Base-by-base conservation (phyloP, 768 basidiomycete genomes). In the Pleurotus eryngii region DNA sequence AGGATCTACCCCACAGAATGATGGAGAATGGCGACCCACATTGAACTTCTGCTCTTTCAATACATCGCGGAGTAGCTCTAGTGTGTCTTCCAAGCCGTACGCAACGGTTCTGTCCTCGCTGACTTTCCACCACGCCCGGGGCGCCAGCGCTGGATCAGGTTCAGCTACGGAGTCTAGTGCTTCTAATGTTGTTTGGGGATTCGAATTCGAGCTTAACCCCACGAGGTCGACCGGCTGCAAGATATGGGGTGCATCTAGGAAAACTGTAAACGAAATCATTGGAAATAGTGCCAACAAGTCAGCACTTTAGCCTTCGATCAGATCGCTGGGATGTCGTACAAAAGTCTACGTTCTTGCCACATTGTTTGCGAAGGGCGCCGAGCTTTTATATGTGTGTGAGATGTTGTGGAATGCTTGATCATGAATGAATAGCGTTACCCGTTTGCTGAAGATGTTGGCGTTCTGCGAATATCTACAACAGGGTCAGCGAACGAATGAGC, bases 121-220 rank as follows among this genome's bases (percentile, higher is more conserved):
- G 4, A 75, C 64, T 57, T 72, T 81, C 84, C 84, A 94, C 92
- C 92, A 93, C 3, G 76, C 87, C 56, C 90, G 76, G 3, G 89
- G 81, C 5, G 74, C 78, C 24, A 81, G 68, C 18, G 81, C 69
- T 3, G 82, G 83, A 62, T 88, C 84, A 63, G 39, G 70, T 68
- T 20, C 70, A 55, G 45, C 51, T 5, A 75, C 61, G 3, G 78
- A 74, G 4, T 75, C 81, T 18, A 81, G 67, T 2, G 74, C 71
- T 17, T 69, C 74, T 11, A 74, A 61, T 3, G 70, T 66, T 1
- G 69, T 62, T 18, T 59, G 63, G 12, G 70, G 57, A 24, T 61
- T 57, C 40, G 57, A 53, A 24, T 61, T 57, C 40, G 57, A 51
- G 3, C 67, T 58, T 14, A 62, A 57, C 5, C 68, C 70, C 1